Percentiles rank a stretch among this genome's conserved stretches.
Conservation (phyloP, 805 yeast species). For the Yamadazyma endophytica region DNA sequence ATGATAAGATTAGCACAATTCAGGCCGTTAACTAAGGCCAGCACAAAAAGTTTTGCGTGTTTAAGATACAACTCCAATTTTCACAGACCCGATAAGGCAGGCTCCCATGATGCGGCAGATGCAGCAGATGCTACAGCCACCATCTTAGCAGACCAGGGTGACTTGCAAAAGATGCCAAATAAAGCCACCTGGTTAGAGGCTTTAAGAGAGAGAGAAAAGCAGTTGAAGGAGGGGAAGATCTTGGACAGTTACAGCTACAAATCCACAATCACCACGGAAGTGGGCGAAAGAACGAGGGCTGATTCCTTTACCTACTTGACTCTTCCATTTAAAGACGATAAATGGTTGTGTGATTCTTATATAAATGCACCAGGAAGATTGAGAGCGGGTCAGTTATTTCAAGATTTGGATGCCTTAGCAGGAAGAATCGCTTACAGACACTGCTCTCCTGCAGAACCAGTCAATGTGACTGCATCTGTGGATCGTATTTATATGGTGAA, state of each 20-base stretch:
- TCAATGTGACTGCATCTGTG: conserved; percentile 92
- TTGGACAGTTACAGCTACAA: conserved; percentile 69
- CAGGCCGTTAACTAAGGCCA: too few relatives aligned
- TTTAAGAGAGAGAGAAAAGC: conserved; percentile 64
- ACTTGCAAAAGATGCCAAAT: conserved; percentile 40
- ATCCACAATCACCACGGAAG: conserved; percentile 65
- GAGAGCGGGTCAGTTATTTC: conserved; percentile 89
- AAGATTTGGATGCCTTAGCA: conserved; percentile 90
- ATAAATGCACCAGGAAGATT: conserved; percentile 88
- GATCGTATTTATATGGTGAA: conserved; percentile 86
- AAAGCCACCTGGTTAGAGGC: conserved; percentile 87
- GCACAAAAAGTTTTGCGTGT: too few relatives aligned
- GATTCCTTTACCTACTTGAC: conserved; percentile 72
- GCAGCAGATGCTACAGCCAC: conserved; percentile 79
- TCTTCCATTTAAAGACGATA: conserved; percentile 81
- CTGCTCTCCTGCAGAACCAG: conserved; percentile 93
- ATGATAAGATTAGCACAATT: too few relatives aligned
- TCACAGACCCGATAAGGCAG: conserved; percentile 33
- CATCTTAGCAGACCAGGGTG: conserved; percentile 56
- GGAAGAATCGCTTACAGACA: conserved; percentile 92
- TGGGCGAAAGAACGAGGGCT: conserved; percentile 67
- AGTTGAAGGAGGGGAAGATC: conserved; percentile 67
- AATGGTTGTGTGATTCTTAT: conserved; percentile 79
- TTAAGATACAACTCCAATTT: conserved; percentile 15
- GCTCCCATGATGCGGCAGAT: conserved; percentile 48